These are phyloP conservation scores for Phalaenopsis aphrodite DNA, from an alignment of 106 monocot genomes.

Conservation along the genomic window DNA sequence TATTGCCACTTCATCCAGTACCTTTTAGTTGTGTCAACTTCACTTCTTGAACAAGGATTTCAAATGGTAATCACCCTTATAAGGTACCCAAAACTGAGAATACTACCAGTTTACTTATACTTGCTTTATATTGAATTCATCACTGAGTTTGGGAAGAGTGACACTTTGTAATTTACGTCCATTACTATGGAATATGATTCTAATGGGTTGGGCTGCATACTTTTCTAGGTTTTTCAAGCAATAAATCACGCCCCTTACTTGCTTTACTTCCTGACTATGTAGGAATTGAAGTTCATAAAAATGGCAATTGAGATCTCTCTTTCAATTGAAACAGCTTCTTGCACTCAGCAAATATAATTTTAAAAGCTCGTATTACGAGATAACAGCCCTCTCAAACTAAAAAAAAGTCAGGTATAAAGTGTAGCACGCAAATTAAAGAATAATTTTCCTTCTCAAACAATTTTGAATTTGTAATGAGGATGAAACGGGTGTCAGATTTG, in stretches of 20 bases:
- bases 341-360: not conserved
- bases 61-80: not conserved
- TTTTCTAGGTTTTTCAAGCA: not conserved
- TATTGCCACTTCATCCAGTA: no score
- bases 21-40: not conserved
- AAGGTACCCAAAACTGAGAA: not conserved
- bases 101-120: not conserved
- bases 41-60: not conserved
- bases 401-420: not conserved
- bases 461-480: not conserved
- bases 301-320: not conserved
- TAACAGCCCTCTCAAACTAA: not conserved
- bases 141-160: not conserved
- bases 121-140: not conserved
- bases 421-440: not conserved
- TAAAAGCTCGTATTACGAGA: not conserved
- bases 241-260: not conserved
- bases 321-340: no score
- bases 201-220: not conserved
- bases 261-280: not conserved
- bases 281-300: not conserved
- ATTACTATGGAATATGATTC: not conserved
- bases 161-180: not conserved
- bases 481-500: not conserved
- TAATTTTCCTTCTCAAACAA: not conserved